Percentiles rank a stretch among this genome's conserved stretches.
These are phyloP conservation scores for Thinopyrum elongatum DNA, from an alignment of 176 grass and related monocot species.

Conservation along the genomic window DNA sequence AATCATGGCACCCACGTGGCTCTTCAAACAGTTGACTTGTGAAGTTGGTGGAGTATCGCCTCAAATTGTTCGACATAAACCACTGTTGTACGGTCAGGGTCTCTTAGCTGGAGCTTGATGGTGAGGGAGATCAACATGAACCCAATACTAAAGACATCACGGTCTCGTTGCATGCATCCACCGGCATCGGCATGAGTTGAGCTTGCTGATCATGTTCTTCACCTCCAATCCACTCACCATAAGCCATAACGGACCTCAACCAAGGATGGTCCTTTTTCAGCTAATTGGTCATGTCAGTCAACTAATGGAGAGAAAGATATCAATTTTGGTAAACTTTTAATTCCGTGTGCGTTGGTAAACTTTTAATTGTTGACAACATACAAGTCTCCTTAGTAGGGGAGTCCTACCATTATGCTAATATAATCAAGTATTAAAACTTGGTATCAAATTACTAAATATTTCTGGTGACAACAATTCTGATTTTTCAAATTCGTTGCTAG, in stretches of 20 bases:
- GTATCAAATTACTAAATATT: not conserved
- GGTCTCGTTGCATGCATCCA: not conserved
- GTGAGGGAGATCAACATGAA: not conserved
- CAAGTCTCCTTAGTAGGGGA: not conserved
- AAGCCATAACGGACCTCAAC: not conserved
- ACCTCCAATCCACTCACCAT: not conserved
- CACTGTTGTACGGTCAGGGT: not conserved
- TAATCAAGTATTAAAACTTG: conserved; percentile 17
- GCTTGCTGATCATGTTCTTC: not conserved
- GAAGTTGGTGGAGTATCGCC: not conserved
- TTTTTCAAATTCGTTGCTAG: not conserved
- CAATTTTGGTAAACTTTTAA: not conserved
- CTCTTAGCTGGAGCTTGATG: not conserved
- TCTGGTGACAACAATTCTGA: not conserved
- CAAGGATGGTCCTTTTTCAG: not conserved
- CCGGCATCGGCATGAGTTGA: not conserved
- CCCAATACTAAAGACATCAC: not conserved
- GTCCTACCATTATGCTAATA: conserved; percentile 8
- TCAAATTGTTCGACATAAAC: not conserved
- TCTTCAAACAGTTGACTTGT: not conserved
- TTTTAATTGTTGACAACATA: conserved; percentile 3
- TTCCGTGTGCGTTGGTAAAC: not conserved
- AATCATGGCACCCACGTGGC: not conserved
- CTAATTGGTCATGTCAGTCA: not conserved
- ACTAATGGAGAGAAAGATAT: not conserved